Conservation (phyloP, 1,139 yeast species). For the Entelexis paramagnoliae region DNA sequence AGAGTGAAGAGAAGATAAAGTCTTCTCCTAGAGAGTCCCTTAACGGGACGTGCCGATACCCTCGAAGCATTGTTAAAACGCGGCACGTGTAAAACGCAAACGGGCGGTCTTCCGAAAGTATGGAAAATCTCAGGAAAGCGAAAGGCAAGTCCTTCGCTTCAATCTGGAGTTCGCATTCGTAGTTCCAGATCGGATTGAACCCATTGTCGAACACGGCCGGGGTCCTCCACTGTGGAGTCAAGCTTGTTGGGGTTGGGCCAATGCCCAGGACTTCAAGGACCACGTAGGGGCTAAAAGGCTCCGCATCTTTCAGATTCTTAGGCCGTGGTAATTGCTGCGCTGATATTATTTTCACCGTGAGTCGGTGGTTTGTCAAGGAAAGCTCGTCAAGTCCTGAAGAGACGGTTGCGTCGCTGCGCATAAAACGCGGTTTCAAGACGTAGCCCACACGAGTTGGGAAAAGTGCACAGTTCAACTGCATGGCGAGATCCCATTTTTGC, state of each 20-base stretch:
- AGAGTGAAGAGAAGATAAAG: slow-evolving; percentile 56
- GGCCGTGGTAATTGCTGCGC: slow-evolving; percentile 80
- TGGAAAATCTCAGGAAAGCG: slow-evolving; percentile 44
- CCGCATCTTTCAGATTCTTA: slow-evolving; percentile 37
- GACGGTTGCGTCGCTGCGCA: slow-evolving; percentile 12
- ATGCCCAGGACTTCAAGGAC: slow-evolving; percentile 37
- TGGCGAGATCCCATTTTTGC: slow-evolving; percentile 88
- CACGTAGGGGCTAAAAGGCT: slow-evolving; percentile 47
- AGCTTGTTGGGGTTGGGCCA: slow-evolving; percentile 7
- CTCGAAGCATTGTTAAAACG: slow-evolving; percentile 50
- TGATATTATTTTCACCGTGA: slow-evolving; percentile 42
- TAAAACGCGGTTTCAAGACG: slow-evolving; percentile 53
- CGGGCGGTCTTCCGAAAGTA: slow-evolving; percentile 36
- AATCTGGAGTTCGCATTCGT: slow-evolving; percentile 40
- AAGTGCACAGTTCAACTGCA: slow-evolving; percentile 80
- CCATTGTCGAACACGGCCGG: slow-evolving; percentile 50
- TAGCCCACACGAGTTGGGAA: slow-evolving; percentile 64
- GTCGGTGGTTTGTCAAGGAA: background rate
- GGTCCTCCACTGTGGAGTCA: slow-evolving; percentile 31
- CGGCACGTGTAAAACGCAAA: slow-evolving; percentile 51
- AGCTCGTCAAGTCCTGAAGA: background rate
- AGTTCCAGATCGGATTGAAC: slow-evolving; percentile 77
- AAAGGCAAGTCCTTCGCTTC: slow-evolving; percentile 36
- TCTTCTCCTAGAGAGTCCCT: slow-evolving; percentile 73
- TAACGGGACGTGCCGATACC: slow-evolving; percentile 71